Evolutionary conservation across 2,329 filamentous ascomycete genomes (phyloP).

Genomic region (Nigrograna mackinnonii): DNA sequence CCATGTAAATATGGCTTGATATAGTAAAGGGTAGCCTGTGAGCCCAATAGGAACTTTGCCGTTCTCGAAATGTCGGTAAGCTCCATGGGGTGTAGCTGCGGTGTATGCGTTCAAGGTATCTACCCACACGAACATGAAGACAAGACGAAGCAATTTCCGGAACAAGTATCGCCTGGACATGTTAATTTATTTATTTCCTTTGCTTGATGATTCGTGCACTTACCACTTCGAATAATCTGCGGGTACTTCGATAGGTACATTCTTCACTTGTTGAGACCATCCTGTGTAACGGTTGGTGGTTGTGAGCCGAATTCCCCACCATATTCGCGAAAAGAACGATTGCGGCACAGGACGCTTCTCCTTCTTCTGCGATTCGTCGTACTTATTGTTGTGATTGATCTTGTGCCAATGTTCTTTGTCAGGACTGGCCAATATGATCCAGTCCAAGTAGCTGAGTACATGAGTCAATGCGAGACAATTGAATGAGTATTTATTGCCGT

Average conservation of each 20-base stretch:
- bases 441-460: constrained; percentile 20
- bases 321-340: constrained; percentile 15
- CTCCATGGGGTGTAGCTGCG: constrained; percentile 23
- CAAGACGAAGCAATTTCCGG: constrained; percentile 16
- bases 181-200: not conserved
- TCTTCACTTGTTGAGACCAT: constrained; percentile 32
- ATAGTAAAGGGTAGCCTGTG: constrained; percentile 8
- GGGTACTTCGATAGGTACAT: constrained; percentile 21
- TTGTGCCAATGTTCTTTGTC: constrained; percentile 29
- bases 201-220: constrained; percentile 1
- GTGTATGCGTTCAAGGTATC: constrained; percentile 18
- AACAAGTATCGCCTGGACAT: constrained; percentile 20
- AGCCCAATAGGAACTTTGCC: constrained; percentile 7
- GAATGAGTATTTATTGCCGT: constrained; percentile 16
- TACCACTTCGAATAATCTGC: constrained; percentile 23
- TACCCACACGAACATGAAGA: constrained; percentile 15
- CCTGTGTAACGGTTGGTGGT: constrained; percentile 22
- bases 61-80: constrained; percentile 17
- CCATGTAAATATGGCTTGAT: constrained; percentile 19
- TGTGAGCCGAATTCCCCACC: constrained; percentile 22
- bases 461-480: constrained; percentile 9
- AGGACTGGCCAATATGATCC: constrained; percentile 21
- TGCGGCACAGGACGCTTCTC: constrained; percentile 5
- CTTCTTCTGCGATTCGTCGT: not conserved
- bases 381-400: constrained; percentile 11